Base-by-base conservation (phyloP, 306 rosid species). In the Ochetophila trinervis region DNA sequence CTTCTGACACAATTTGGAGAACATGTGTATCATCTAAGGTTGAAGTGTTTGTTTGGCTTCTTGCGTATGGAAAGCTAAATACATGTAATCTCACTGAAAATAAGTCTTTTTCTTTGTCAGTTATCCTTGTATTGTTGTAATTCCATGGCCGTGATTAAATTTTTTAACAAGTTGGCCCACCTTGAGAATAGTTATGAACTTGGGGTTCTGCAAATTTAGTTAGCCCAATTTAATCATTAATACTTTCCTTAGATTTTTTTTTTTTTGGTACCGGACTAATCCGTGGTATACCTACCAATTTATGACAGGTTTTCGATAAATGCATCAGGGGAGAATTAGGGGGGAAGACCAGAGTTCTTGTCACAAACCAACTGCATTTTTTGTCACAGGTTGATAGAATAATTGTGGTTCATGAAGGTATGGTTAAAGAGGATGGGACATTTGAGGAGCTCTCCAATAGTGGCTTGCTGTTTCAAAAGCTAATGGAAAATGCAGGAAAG, bases 401-500 rank as follows among this genome's bases (percentile, higher is more conserved):
- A 58, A 79, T 92, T 59, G 77, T 92, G 45, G 88, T 92, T 53
- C 84, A 75, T 73, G 95, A 89, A 69, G 98, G 98, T 17, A 76
- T 69, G 81, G 80, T 92, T 53, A 89, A 82, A 72, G 98, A 89
- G 82, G 87, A 89, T 36, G 98, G 98, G 74, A 89, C 98, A 34
- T 92, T 87, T 57, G 96, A 87, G 66, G 95, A 87, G 79, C 85
- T 92, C 61, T 87, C 90, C 45, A 82, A 80, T 63, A 66, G 53
- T 72, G 95, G 98, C 23, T 42, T 20, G 47, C 84, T 89, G 78
- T 92, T 92, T 80, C 96, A 92, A 54, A 92, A 74, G 80, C 86
- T 89, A 50, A 89, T 92, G 98, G 96, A 92, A 82, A 92, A 87
- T 80, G 98, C 95, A 0, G 98, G 98, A 24, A 83, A 87, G 76